Evolutionary conservation across 1,139 yeast genomes (phyloP), one percentile per base, ranked within the genome.

Genomic region (Pichia sp.): DNA sequence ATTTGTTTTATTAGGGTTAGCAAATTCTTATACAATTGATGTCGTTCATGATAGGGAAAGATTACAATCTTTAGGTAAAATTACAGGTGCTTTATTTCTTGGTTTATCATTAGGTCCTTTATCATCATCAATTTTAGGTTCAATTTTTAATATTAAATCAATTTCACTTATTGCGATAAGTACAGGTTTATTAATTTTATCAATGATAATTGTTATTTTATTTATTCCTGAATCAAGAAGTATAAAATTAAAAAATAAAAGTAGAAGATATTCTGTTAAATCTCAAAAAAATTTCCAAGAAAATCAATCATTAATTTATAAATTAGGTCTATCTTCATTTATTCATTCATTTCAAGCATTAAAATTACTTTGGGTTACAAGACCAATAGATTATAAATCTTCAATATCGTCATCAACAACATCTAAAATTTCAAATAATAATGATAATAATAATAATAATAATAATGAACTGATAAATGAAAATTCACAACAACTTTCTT

Each of bases 61-160:
- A 48, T 74, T 78, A 20, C 72, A 74, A 42, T 66, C 73, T 2
- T 65, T 84, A 50, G 87, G 89, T 0, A 61, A 74, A 32, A 64
- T 75, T 29, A 69, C 73, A 45, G 87, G 89, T 0, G 64, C 76
- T 25, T 57, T 82, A 48, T 82, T 74, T 55, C 66, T 72, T 5
- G 90, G 90, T 0, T 59, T 80, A 51, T 80, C 83, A 1, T 27
- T 74, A 16, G 92, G 92, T 1, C 94, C 95, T 0, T 48, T 78
- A 31, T 45, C 73, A 2, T 85, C 86, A 0, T 77, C 81, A 44
- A 47, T 67, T 6, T 25, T 54, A 11, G 27, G 38, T 11, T 23
- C 28, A 8, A 7, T 30, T 2, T 39, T 40, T 6, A n/a, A 26
- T 2, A 25, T 47, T 2, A 35, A 31, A 12, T 30, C 42, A 4